Base-by-base conservation (phyloP, 371 early-diverging fungal genomes). In the Mortierella sp. region DNA sequence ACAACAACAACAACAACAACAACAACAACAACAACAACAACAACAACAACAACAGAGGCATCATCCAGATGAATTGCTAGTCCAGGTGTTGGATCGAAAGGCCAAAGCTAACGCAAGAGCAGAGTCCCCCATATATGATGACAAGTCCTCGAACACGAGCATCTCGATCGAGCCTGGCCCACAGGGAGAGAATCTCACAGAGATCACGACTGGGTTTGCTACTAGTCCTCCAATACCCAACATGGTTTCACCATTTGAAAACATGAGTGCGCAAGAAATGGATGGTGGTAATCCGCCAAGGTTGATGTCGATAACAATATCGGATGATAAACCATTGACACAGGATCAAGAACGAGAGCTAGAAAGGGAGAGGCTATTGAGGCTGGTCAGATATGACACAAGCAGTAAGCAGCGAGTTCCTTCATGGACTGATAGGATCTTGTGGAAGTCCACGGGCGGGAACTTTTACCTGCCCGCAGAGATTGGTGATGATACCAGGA, bases 381-480 rank as follows among this genome's bases (percentile, higher is more conserved):
- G 23, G 26, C 61, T 80, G 7, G 56, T 82, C 3, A 67, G 60
- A 1, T 93, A 93, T 62, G 94, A 94, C 60, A 86, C 92, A 9
- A 89, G 91, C 47, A 84, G 87, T 23, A 96, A 96, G 78, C 86
- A 87, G 67, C 88, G 97, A 6, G 88, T 94, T 0, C 97, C 97
- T 1, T 89, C 93, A 7, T 96, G 95, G 94, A 95, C 95, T 0
- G 97, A 97, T 66, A 87, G 97, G 7, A 95, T 96, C 47, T 75
- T 96, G 53, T 94, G 82, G 84, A 80, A 84, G 52, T 82, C 84
- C 23, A 79, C 65, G 3, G 70, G 70, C 6, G 70, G 70, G 0
- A 68, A 76, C 26, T 48, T 44, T 30, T 70, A 69, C 42, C 28
- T 64, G 50, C 78, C 70, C 0, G 23, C 47, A 14, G 69, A 69